Percentiles rank a stretch among this genome's conserved stretches.
phyloP scores from a whole-genome alignment of 139 green algal genomes.

The Tetradesmus lagerheimii region DNA sequence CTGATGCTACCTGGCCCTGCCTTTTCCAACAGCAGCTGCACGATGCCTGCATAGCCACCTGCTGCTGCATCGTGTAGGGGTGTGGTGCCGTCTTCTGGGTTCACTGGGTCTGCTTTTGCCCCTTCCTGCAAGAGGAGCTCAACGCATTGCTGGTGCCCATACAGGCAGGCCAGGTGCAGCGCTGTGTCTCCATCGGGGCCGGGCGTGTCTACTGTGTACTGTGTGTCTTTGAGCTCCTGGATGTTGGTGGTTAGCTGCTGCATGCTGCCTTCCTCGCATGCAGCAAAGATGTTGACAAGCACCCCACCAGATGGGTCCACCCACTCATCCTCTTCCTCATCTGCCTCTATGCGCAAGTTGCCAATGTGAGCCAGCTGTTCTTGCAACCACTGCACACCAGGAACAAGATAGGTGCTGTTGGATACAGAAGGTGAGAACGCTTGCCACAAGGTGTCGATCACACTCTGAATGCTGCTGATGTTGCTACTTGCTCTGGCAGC shows the following conservation, averaged over 20 bases:
- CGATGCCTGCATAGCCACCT: slow-evolving; percentile 62
- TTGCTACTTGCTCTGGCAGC: not conserved
- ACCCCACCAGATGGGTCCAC: slow-evolving; percentile 49
- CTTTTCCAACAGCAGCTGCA: slow-evolving; percentile 46
- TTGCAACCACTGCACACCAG: slow-evolving; percentile 33
- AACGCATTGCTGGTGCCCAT: slow-evolving; percentile 54
- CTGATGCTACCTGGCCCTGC: not conserved
- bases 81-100: slow-evolving; percentile 61
- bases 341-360: slow-evolving; percentile 12
- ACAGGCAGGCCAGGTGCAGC: slow-evolving; percentile 67
- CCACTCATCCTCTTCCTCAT: slow-evolving; percentile 51
- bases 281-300: slow-evolving; percentile 44
- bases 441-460: not conserved
- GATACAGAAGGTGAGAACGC: not conserved
- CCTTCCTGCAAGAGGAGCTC: slow-evolving; percentile 56
- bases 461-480: not conserved
- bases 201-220: not conserved
- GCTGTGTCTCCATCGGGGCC: slow-evolving; percentile 69
- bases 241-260: slow-evolving; percentile 35
- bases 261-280: slow-evolving; percentile 41
- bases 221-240: slow-evolving; percentile 1
- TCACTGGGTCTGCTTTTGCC: slow-evolving; percentile 46
- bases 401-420: not conserved
- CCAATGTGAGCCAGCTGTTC: slow-evolving; percentile 46
- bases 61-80: slow-evolving; percentile 70